These are phyloP conservation scores for Schwanniomyces yamadae DNA, from an alignment of 805 yeast genomes.

Conservation along the genomic window DNA sequence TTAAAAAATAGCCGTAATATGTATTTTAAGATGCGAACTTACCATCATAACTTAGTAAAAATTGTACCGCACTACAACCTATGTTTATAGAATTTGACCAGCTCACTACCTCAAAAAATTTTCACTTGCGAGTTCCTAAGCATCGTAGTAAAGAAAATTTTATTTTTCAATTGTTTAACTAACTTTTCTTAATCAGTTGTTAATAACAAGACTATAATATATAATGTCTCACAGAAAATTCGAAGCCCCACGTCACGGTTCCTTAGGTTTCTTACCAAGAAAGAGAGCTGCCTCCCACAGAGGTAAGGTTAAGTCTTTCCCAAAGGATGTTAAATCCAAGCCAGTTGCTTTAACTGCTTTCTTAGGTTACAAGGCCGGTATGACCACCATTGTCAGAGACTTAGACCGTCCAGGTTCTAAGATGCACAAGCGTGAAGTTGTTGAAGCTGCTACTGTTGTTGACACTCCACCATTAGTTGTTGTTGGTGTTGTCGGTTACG, in stretches of 20 bases:
- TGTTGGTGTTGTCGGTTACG: conserved; percentile 99
- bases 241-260: conserved; percentile 99
- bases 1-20: no score
- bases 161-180: conserved; percentile 5
- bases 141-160: no score
- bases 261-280: conserved; percentile 99
- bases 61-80: no score
- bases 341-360: conserved; percentile 98
- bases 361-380: conserved; percentile 99
- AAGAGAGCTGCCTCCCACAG: conserved; percentile 98
- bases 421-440: conserved; percentile 99
- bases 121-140: background rate
- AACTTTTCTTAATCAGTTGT: conserved; percentile 24
- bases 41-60: no score
- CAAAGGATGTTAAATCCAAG: conserved; percentile 96
- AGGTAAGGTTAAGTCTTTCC: conserved; percentile 99
- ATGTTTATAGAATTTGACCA: no score
- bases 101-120: conserved; percentile 5
- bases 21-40: no score
- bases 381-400: conserved; percentile 99
- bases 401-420: conserved; percentile 99
- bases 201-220: conserved; percentile 17
- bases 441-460: conserved; percentile 98
- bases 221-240: conserved; percentile 99
- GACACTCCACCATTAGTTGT: conserved; percentile 99